phyloP scores from a whole-genome alignment of 495 filamentous ascomycete species.

The Schizothecium vesticola region DNA sequence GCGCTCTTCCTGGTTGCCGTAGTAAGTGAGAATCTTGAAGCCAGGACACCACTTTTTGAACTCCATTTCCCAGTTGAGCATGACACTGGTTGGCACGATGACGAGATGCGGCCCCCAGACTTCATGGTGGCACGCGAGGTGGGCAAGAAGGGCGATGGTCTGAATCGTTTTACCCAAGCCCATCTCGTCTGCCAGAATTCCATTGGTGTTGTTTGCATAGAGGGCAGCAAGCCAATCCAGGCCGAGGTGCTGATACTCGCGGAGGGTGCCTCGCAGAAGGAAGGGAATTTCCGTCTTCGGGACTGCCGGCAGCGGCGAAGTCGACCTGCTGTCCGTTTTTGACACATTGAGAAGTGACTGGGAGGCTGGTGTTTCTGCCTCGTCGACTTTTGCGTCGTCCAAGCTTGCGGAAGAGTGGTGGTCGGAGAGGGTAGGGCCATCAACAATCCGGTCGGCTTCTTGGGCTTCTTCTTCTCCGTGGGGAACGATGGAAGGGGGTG shows the following conservation, averaged over 20 bases:
- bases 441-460: slow-evolving; percentile 18
- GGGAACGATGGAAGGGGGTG: background rate
- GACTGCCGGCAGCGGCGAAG: slow-evolving; percentile 39
- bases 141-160: slow-evolving; percentile 90
- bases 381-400: slow-evolving; percentile 64
- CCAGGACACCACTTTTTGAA: slow-evolving; percentile 99
- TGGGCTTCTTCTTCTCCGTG: background rate
- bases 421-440: slow-evolving; percentile 27
- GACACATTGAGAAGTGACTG: slow-evolving; percentile 40
- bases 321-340: slow-evolving; percentile 36
- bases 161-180: slow-evolving; percentile 98
- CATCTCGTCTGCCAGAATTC: slow-evolving; percentile 99
- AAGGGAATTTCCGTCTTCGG: slow-evolving; percentile 75
- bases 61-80: slow-evolving; percentile 99
- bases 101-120: slow-evolving; percentile 96
- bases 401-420: slow-evolving; percentile 44
- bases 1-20: slow-evolving; percentile 87
- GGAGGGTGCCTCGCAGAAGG: slow-evolving; percentile 82
- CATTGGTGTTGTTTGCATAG: slow-evolving; percentile 90
- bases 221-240: slow-evolving; percentile 93
- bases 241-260: slow-evolving; percentile 95
- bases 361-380: slow-evolving; percentile 61
- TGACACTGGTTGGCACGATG: slow-evolving; percentile 95
- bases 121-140: slow-evolving; percentile 84
- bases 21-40: slow-evolving; percentile 97